A percentile compares a stretch with the other conserved stretches of the same genome.
These are phyloP conservation scores for Trichosporon sp. DNA, from an alignment of 1,284 basidiomycete genomes.

Conservation along the genomic window DNA sequence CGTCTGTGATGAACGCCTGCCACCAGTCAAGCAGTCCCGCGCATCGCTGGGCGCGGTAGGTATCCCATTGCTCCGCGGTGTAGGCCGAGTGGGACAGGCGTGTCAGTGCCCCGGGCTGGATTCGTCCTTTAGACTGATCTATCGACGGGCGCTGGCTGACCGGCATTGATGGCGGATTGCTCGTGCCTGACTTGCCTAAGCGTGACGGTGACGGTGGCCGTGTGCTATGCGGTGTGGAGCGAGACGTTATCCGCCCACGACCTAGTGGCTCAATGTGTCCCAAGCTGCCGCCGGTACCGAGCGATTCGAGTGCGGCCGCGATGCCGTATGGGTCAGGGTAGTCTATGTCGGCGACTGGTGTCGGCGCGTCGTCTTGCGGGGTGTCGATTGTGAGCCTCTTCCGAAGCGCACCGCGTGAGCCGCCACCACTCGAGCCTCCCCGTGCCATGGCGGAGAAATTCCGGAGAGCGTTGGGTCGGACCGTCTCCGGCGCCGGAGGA, in stretches of 20 bases:
- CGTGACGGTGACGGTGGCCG: constrained; percentile 8
- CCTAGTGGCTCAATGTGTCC: neutral
- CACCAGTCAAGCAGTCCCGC: constrained; percentile 32
- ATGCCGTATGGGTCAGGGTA: constrained; percentile 33
- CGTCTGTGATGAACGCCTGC: constrained; percentile 33
- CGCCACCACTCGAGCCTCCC: neutral
- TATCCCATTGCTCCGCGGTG: constrained; percentile 10
- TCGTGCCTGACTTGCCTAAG: neutral
- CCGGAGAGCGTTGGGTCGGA: neutral
- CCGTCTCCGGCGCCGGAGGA: constrained; percentile 7
- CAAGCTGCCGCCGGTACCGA: neutral
- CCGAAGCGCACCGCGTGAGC: neutral
- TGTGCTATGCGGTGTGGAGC: constrained; percentile 18
- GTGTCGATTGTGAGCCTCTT: constrained; percentile 13
- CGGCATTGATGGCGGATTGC: neutral
- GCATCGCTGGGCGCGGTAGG: constrained; percentile 13
- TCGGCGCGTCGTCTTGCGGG: constrained; percentile 11
- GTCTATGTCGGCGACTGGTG: constrained; percentile 17
- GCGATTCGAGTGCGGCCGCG: constrained; percentile 11
- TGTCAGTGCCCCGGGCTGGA: constrained; percentile 8
- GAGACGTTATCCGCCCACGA: constrained; percentile 2
- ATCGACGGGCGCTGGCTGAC: constrained; percentile 13
- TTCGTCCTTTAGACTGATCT: constrained; percentile 3
- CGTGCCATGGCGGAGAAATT: neutral
- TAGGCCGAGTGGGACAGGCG: constrained; percentile 12